Percentiles rank a stretch among this genome's conserved stretches.
Evolutionary conservation across 441 rosid genomes (phyloP).

Genomic region (Populus hybrid): DNA sequence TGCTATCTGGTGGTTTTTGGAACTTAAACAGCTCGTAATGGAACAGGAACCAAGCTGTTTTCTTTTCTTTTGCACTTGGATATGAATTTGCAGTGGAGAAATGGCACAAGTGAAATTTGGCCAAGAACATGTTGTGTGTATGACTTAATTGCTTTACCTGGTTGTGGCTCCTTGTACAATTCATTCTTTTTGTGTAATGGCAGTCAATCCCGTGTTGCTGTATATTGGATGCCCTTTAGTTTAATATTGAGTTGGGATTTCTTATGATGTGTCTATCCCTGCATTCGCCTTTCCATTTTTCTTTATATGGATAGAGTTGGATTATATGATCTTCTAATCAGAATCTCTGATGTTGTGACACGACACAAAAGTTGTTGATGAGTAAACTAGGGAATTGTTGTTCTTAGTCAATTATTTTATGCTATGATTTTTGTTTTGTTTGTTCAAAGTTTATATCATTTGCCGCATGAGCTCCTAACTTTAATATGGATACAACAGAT

Average conservation of each 20-base stretch:
- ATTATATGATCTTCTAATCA: not conserved
- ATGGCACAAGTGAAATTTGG: not conserved
- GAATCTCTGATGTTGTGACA: not conserved
- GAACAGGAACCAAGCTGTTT: not conserved
- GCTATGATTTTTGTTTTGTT: not conserved
- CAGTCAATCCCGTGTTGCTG: not conserved
- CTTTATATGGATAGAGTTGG: not conserved
- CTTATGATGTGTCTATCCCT: not conserved
- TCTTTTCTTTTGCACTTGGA: not conserved
- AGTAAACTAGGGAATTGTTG: not conserved
- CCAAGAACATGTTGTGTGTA: not conserved
- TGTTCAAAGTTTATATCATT: not conserved
- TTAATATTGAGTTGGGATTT: not conserved
- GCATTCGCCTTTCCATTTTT: not conserved
- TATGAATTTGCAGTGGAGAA: not conserved
- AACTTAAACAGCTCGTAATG: not conserved
- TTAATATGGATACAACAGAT: conserved; percentile 38
- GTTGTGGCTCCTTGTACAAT: not conserved
- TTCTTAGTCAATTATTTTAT: not conserved
- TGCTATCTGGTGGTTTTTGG: not conserved
- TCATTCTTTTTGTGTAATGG: not conserved
- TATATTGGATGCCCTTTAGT: not conserved
- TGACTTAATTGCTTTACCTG: not conserved
- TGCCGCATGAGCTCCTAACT: not conserved
- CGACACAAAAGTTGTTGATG: not conserved